Base-by-base conservation (phyloP, 441 rosid species). In the Jatropha multifida region DNA sequence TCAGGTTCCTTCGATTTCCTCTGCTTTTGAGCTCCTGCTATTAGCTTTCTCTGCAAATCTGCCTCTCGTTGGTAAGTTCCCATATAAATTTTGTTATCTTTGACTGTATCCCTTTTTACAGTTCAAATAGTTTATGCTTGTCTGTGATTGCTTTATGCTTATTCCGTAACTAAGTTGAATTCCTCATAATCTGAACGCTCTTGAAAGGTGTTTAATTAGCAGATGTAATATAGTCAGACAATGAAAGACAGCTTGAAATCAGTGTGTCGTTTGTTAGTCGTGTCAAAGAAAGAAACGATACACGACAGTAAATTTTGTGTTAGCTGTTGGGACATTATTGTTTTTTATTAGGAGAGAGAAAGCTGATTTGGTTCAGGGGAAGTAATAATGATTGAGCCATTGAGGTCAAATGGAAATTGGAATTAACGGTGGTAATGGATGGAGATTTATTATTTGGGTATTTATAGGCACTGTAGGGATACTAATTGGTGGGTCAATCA, bases 1-100 rank as follows among this genome's bases (percentile, higher is more conserved):
- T 9, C 52, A 49, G 62, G 17, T 73, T 73, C 37, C 15, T 68
- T 49, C 71, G 27, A 68, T 52, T 27, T 18, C n/a, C 59, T 49
- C 7, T 8, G 32, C 42, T 42, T 41, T 17, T 18, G 23, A 41
- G 18, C 48, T 38, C 20, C 9, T 7, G 46, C 2, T 40, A 38
- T 1, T n/a, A 64, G 48, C 42, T 64, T 41, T 40, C 23, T 68
- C 60, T 7, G 37, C 48, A n/a, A 9, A 37, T 69, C 55, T 44
- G 55, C 61, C 18, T 26, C 38, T 56, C 23, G 20, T 58, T 71
- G 66, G 74, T 69, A 69, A 54, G 73, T 55, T 69, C 61, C 59
- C 42, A 9, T 51, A 7, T 69, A 17, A 18, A 55, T 0, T 67
- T 67, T 46, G 0, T 2, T 2, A 3, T 20, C 4, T 54, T 67